phyloP scores from a whole-genome alignment of 768 basidiomycete genomes.

The Neoboletus brunneissimus region DNA sequence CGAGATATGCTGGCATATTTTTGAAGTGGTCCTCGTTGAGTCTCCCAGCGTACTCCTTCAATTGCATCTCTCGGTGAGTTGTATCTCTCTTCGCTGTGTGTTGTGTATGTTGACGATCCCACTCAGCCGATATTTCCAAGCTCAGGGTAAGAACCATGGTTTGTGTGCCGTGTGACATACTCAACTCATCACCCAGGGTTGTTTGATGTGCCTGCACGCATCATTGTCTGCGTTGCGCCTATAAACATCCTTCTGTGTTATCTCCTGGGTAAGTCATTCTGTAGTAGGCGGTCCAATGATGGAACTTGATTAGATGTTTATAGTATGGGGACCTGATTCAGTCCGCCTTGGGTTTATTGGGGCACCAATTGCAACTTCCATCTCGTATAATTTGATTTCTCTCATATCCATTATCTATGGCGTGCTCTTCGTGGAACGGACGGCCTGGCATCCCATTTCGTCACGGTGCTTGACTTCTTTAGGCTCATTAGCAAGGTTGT shows the following conservation, averaged over 20 bases:
- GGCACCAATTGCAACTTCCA: conserved; percentile 84
- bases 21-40: conserved; percentile 71
- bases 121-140: conserved; percentile 58
- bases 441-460: conserved; percentile 84
- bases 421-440: conserved; percentile 57
- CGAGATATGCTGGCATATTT: conserved; percentile 69
- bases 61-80: conserved; percentile 45
- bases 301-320: conserved; percentile 55
- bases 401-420: conserved; percentile 61
- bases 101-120: conserved; percentile 43
- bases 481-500: conserved; percentile 68
- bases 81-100: conserved; percentile 9
- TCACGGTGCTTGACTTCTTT: conserved; percentile 62
- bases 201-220: conserved; percentile 81
- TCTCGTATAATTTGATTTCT: conserved; percentile 82
- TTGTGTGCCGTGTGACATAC: conserved; percentile 17
- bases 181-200: conserved; percentile 47
- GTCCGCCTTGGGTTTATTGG: conserved; percentile 87
- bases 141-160: conserved; percentile 58
- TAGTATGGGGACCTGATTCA: conserved; percentile 85
- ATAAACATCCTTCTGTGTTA: conserved; percentile 83
- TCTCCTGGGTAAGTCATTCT: conserved; percentile 56
- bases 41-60: conserved; percentile 68
- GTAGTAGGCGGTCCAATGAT: not conserved
- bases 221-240: conserved; percentile 79